Percentiles rank a stretch among this genome's conserved stretches.
phyloP scores from a whole-genome alignment of 1,284 basidiomycete species.

The Rhodotorula glutinis region DNA sequence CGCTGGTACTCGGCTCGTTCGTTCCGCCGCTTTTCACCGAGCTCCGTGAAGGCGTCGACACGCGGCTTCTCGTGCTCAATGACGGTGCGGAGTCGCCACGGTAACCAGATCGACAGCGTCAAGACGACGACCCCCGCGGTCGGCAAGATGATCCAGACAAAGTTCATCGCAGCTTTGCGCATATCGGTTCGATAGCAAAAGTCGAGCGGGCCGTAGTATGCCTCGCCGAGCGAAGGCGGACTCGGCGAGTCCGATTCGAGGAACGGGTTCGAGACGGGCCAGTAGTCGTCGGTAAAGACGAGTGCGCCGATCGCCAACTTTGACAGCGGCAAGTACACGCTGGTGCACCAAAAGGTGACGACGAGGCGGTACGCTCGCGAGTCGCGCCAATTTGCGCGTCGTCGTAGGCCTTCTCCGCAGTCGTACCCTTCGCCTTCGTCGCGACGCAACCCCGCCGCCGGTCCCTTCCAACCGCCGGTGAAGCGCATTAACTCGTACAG shows the following conservation, averaged over 20 bases:
- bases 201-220: conserved; percentile 64
- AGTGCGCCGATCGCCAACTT: conserved; percentile 40
- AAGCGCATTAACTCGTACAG: conserved; percentile 42
- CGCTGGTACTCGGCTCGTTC: conserved; percentile 69
- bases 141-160: conserved; percentile 62
- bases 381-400: conserved; percentile 8
- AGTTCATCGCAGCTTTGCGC: conserved; percentile 68
- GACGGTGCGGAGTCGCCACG: conserved; percentile 60
- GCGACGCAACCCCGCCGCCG: neutral
- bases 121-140: conserved; percentile 58
- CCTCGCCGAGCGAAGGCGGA: conserved; percentile 56
- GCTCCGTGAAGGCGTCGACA: conserved; percentile 67
- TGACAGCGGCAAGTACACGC: conserved; percentile 41
- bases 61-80: conserved; percentile 62
- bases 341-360: conserved; percentile 40
- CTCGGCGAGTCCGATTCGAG: conserved; percentile 63
- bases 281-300: conserved; percentile 68
- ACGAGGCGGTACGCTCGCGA: conserved; percentile 11
- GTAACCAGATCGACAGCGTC: conserved; percentile 68
- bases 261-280: conserved; percentile 54
- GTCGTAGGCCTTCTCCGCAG: conserved; percentile 18
- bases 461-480: conserved; percentile 39
- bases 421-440: conserved; percentile 40
- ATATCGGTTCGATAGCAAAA: conserved; percentile 62
- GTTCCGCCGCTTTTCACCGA: conserved; percentile 60